Evolutionary conservation across 805 yeast species (phyloP).

Genomic region (Clavispora fructus): DNA sequence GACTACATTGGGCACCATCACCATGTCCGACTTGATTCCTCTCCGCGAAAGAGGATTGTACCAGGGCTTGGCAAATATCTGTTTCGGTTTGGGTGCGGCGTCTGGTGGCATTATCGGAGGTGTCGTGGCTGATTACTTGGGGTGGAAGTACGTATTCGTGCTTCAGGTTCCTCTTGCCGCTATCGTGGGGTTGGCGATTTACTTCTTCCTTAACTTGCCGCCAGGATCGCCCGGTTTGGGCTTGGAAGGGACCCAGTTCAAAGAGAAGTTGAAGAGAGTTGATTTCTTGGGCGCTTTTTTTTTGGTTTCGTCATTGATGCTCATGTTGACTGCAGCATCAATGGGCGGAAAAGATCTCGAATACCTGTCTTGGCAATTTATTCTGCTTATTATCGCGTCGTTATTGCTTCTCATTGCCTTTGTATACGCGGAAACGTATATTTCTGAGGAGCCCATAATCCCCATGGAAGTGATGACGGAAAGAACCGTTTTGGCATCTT

Average conservation of each 20-base stretch:
- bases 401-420: conserved; percentile 36
- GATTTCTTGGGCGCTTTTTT: conserved; percentile 20
- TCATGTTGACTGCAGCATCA: conserved; percentile 61
- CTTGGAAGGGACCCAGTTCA: conserved; percentile 39
- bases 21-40: conserved; percentile 72
- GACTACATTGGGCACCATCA: conserved; percentile 66
- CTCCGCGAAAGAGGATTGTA: conserved; percentile 72
- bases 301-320: conserved; percentile 52
- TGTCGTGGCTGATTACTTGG: conserved; percentile 46
- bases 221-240: conserved; percentile 56
- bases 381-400: conserved; percentile 28
- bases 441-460: conserved; percentile 60
- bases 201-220: conserved; percentile 42
- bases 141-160: conserved; percentile 45
- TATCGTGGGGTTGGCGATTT: conserved; percentile 34
- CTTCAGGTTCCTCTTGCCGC: conserved; percentile 41
- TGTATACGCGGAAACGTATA: conserved; percentile 44
- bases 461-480: conserved; percentile 56
- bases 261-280: conserved; percentile 49
- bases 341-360: conserved; percentile 55
- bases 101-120: conserved; percentile 48
- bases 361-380: conserved; percentile 41
- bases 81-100: conserved; percentile 64
- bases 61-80: conserved; percentile 78
- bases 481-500: conserved; percentile 59